phyloP scores from a whole-genome alignment of 2,329 filamentous ascomycete genomes.

The Alternaria burnsii region DNA sequence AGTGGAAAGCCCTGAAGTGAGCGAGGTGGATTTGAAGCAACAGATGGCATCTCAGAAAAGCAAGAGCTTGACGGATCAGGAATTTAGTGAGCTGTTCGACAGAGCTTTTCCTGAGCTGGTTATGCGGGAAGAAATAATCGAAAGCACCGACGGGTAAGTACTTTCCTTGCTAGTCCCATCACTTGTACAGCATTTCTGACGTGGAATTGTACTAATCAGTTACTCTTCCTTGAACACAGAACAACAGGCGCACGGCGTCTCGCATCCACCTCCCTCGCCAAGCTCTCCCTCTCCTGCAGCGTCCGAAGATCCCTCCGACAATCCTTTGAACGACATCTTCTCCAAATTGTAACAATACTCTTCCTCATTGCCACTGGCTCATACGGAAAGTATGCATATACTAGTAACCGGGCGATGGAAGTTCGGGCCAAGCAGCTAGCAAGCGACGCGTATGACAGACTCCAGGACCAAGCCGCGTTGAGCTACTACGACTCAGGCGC shows the following conservation, averaged over 20 bases:
- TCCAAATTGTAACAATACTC: slow-evolving; percentile 73
- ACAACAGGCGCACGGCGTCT: slow-evolving; percentile 71
- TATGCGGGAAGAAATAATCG: slow-evolving; percentile 67
- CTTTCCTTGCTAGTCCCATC: slow-evolving; percentile 25
- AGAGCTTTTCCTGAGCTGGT: slow-evolving; percentile 77
- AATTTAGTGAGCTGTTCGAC: slow-evolving; percentile 89
- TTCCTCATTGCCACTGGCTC: slow-evolving; percentile 58
- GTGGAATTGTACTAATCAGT: slow-evolving; percentile 80
- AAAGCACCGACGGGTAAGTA: slow-evolving; percentile 66
- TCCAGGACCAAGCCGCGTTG: slow-evolving; percentile 85
- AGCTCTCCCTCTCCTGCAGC: slow-evolving; percentile 85
- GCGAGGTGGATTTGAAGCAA: slow-evolving; percentile 76
- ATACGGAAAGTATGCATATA: slow-evolving; percentile 72
- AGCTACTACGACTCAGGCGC: slow-evolving; percentile 69
- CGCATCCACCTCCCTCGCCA: slow-evolving; percentile 88
- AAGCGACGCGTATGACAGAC: slow-evolving; percentile 80
- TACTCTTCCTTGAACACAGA: slow-evolving; percentile 76
- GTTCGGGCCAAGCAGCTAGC: slow-evolving; percentile 84
- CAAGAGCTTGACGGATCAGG: slow-evolving; percentile 82
- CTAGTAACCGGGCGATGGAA: slow-evolving; percentile 69
- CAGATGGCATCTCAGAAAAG: slow-evolving; percentile 77
- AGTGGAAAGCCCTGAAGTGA: slow-evolving; percentile 70
- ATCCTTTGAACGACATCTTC: slow-evolving; percentile 85
- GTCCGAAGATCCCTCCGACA: slow-evolving; percentile 79
- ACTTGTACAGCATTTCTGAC: slow-evolving; percentile 40